Conservation (phyloP, 1,284 basidiomycete genomes). For the Ganoderma boninense region DNA sequence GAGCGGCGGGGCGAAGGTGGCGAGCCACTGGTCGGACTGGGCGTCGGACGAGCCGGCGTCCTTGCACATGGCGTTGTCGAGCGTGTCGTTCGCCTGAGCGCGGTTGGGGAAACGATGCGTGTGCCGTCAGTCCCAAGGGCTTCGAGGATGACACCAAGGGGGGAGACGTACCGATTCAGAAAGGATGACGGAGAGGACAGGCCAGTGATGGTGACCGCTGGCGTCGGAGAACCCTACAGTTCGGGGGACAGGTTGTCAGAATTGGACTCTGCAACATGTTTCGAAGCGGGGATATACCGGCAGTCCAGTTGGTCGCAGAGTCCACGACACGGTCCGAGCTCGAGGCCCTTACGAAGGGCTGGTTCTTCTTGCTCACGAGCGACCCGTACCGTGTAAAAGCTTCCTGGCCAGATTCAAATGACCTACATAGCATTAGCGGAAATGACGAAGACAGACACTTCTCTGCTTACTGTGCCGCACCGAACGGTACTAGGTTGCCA, state of each 20-base stretch:
- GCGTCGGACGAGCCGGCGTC: constrained; percentile 56
- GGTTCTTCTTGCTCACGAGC: constrained; percentile 51
- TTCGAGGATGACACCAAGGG: neutral
- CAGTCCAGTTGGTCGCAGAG: constrained; percentile 76
- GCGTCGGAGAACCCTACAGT: constrained; percentile 61
- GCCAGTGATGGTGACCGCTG: constrained; percentile 38
- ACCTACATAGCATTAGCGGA: constrained; percentile 38
- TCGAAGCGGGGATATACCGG: constrained; percentile 49
- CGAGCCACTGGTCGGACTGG: constrained; percentile 61
- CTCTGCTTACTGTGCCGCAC: constrained; percentile 70
- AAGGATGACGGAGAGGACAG: constrained; percentile 61
- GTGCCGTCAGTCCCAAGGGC: too few relatives aligned
- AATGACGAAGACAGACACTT: neutral
- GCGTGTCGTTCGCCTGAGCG: constrained; percentile 77
- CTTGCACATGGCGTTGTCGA: constrained; percentile 76
- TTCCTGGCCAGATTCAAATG: constrained; percentile 55
- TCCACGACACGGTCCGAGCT: constrained; percentile 68
- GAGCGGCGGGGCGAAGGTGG: constrained; percentile 63
- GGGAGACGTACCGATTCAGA: constrained; percentile 53
- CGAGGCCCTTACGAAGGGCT: constrained; percentile 76
- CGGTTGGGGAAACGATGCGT: neutral
- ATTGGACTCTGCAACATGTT: too few relatives aligned
- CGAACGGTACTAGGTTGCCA: constrained; percentile 68
- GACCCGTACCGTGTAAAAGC: constrained; percentile 62
- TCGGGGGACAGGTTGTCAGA: too few relatives aligned